These are phyloP conservation scores for Huntiella abstrusa DNA, from an alignment of 2,329 filamentous ascomycete genomes.

Conservation along the genomic window DNA sequence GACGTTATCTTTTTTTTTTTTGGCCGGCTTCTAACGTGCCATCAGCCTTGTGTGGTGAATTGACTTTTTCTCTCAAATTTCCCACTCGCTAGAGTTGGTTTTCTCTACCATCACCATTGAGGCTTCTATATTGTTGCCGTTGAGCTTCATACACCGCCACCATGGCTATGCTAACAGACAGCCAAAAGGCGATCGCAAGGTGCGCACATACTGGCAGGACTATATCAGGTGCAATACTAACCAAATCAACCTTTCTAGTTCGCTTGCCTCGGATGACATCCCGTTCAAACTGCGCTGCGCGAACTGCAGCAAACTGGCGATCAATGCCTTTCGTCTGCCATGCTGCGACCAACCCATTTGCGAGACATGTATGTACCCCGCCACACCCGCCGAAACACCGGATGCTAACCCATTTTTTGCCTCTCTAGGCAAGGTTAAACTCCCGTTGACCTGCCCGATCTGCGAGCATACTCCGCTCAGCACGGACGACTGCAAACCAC, in stretches of 20 bases:
- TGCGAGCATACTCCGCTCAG: conserved; percentile 85
- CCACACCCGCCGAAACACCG: not conserved
- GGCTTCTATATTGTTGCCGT: too few relatives aligned
- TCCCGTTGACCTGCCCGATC: conserved; percentile 69
- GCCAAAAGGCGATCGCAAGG: conserved; percentile 41
- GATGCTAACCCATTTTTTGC: not conserved
- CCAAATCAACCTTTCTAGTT: conserved; percentile 27
- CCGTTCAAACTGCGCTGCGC: conserved; percentile 94
- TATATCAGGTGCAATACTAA: conserved; percentile 2
- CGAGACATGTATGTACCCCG: conserved; percentile 50
- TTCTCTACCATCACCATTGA: not conserved
- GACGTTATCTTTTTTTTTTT: not conserved
- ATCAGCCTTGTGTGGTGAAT: conserved; percentile 11
- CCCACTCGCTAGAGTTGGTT: too few relatives aligned
- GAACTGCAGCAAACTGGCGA: conserved; percentile 74
- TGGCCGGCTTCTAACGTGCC: not conserved
- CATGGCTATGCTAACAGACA: conserved; percentile 23
- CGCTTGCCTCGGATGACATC: conserved; percentile 63
- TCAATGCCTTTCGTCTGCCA: conserved; percentile 78
- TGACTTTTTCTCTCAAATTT: not conserved
- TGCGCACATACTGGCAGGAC: conserved; percentile 17
- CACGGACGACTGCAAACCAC: conserved; percentile 66
- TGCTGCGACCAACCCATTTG: conserved; percentile 95
- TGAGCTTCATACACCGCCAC: not conserved
- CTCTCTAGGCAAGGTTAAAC: conserved; percentile 47